Percentiles rank a stretch among this genome's conserved stretches.
phyloP scores from a whole-genome alignment of 1,284 basidiomycete genomes.

The Stygiomarasmius scandens region DNA sequence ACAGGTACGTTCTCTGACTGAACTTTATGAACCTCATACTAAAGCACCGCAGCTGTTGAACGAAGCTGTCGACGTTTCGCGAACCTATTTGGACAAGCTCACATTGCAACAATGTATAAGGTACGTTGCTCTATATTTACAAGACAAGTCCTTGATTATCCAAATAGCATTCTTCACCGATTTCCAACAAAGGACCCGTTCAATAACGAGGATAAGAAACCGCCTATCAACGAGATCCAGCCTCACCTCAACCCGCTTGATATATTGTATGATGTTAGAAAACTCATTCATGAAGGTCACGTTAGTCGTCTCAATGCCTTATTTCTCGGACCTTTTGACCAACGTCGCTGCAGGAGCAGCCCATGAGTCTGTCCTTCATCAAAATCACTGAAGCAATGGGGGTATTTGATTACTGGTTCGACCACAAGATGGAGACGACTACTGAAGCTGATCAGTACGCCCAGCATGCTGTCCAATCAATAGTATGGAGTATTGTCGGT shows the following conservation, averaged over 20 bases:
- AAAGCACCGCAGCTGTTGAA: slow-evolving; percentile 54
- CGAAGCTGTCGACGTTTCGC: slow-evolving; percentile 74
- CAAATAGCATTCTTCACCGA: slow-evolving; percentile 65
- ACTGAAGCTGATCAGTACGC: slow-evolving; percentile 66
- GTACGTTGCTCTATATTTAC: slow-evolving; percentile 38
- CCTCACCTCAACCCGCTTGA: slow-evolving; percentile 75
- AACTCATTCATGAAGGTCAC: slow-evolving; percentile 58
- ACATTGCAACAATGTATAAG: slow-evolving; percentile 79
- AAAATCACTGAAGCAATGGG: slow-evolving; percentile 70
- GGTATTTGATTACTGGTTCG: slow-evolving; percentile 70
- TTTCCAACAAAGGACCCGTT: slow-evolving; percentile 47
- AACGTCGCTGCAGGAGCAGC: slow-evolving; percentile 63
- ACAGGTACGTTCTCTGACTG: slow-evolving; percentile 46
- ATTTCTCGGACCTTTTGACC: not conserved
- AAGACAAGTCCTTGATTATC: slow-evolving; percentile 5
- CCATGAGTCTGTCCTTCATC: slow-evolving; percentile 66
- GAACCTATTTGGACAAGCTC: slow-evolving; percentile 68
- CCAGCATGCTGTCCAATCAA: slow-evolving; percentile 71
- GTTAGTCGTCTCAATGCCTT: slow-evolving; percentile 32
- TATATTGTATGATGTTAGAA: slow-evolving; percentile 71
- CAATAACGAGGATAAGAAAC: slow-evolving; percentile 42
- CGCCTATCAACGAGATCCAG: slow-evolving; percentile 72
- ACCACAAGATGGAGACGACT: slow-evolving; percentile 51
- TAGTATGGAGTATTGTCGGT: slow-evolving; percentile 75
- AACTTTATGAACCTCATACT: slow-evolving; percentile 2